phyloP scores from a whole-genome alignment of 1,139 yeast species.

The Entelexis sorbosivorans region DNA sequence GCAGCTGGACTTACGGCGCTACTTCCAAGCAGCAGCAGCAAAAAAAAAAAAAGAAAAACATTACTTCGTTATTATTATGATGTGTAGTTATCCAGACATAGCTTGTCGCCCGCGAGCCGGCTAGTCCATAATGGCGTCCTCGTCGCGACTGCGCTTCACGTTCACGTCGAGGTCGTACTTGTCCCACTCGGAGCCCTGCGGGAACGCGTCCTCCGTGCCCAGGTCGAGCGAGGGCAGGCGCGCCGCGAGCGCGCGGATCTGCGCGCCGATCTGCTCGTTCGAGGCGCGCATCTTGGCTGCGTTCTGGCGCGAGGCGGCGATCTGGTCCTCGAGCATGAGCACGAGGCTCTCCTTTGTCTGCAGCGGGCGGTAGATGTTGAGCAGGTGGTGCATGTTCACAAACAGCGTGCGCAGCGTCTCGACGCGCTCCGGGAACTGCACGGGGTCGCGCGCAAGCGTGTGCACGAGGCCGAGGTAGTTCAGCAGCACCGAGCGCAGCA shows the following conservation, averaged over 20 bases:
- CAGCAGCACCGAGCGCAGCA: constrained; percentile 56
- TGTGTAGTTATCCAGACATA: no score
- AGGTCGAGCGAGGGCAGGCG: constrained; percentile 20
- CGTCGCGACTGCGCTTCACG: constrained; percentile 6
- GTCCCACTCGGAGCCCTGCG: constrained; percentile 9
- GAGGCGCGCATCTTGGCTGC: constrained; percentile 24
- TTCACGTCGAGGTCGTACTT: constrained; percentile 20
- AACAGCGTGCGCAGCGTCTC: constrained; percentile 64
- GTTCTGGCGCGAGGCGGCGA: constrained; percentile 25
- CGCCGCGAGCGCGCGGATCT: constrained; percentile 24
- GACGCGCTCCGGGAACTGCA: constrained; percentile 50
- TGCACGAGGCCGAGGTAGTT: constrained; percentile 68
- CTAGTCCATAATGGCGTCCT: constrained; percentile 7
- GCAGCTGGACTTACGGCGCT: no score
- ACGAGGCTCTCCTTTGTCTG: constrained; percentile 76
- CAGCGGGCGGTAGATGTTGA: constrained; percentile 81
- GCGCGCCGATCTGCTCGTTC: constrained; percentile 25
- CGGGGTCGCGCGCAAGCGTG: constrained; percentile 59
- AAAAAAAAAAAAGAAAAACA: no score
- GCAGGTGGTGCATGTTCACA: constrained; percentile 70
- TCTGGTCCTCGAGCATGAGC: constrained; percentile 48
- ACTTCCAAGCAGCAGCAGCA: no score
- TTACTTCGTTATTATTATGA: no score
- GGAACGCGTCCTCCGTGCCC: background rate
- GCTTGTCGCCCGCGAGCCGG: no score